Base-by-base conservation (phyloP, 768 basidiomycete genomes). In the Coprinopsis cinerea region DNA sequence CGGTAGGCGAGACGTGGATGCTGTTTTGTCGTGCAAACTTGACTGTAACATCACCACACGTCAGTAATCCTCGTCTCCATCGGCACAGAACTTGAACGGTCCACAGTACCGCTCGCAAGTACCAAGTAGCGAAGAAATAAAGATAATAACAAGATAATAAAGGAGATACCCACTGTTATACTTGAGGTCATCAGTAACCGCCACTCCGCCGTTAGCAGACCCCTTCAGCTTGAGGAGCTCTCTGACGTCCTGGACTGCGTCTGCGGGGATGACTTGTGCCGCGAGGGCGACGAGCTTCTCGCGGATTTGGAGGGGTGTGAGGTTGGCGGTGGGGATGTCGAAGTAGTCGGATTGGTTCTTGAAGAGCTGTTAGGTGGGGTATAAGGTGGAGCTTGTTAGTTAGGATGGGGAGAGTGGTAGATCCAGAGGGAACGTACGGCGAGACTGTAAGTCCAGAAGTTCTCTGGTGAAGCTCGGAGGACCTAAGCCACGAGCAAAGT, bases 21-120 rank as follows among this genome's bases (percentile, higher is more conserved):
- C 88, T 76, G 53, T 97, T 96, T 70, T 96, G 93, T 54, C 94
- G 75, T 14, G 87, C 81, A 63, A 85, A 85, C 66, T 94, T 96
- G 74, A 96, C 91, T 93, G 58, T 25, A 10, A 18, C 7, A 17
- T 18, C 6, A 9, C 9, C 6, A 9, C 11, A 17, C 18, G 7
- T n/a, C n/a, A n/a, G n/a, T n/a, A n/a, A n/a, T n/a, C n/a, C n/a
- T n/a, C n/a, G n/a, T n/a, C n/a, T n/a, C n/a, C n/a, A n/a, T n/a
- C n/a, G n/a, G n/a, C n/a, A n/a, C n/a, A n/a, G n/a, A n/a, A n/a
- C n/a, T n/a, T n/a, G n/a, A n/a, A n/a, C n/a, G n/a, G n/a, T n/a
- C n/a, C n/a, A n/a, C n/a, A n/a, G n/a, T n/a, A n/a, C n/a, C n/a
- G n/a, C n/a, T n/a, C n/a, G n/a, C n/a, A n/a, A n/a, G n/a, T n/a